phyloP scores from a whole-genome alignment of 768 basidiomycete species.

The Lactifluus hygrophoroides region DNA sequence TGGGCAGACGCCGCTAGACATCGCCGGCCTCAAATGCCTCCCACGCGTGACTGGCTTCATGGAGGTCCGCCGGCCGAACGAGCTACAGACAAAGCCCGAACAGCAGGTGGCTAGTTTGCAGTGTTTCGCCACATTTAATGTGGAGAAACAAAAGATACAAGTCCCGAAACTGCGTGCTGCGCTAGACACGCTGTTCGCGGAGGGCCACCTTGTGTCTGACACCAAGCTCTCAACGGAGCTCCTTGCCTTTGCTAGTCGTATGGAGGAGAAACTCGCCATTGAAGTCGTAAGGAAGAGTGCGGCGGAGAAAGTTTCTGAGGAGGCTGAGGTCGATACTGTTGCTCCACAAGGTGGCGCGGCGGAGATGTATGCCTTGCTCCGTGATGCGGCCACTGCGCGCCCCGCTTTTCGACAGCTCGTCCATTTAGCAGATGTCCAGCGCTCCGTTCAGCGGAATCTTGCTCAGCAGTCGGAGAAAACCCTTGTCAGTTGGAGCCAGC shows the following conservation, averaged over 20 bases:
- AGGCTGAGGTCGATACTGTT: neutral
- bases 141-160: conserved; percentile 10
- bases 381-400: neutral
- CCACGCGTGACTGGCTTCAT: neutral
- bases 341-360: neutral
- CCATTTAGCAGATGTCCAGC: conserved; percentile 16
- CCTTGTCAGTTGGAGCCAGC: neutral
- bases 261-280: conserved; percentile 5
- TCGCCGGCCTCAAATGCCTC: conserved; percentile 20
- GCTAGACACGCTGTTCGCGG: conserved; percentile 8
- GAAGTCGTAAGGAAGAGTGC: neutral
- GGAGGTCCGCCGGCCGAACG: neutral
- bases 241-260: neutral
- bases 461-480: neutral
- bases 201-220: conserved; percentile 4
- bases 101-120: neutral
- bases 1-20: conserved; percentile 27
- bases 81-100: neutral
- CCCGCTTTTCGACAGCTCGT: conserved; percentile 6
- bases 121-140: neutral
- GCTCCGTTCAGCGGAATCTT: conserved; percentile 6
- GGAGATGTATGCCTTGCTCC: neutral
- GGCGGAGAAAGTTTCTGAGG: neutral
- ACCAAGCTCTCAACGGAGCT: conserved; percentile 10
- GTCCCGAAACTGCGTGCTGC: conserved; percentile 14